Evolutionary conservation across 306 rosid genomes (phyloP).

Genomic region (Glycine soja): DNA sequence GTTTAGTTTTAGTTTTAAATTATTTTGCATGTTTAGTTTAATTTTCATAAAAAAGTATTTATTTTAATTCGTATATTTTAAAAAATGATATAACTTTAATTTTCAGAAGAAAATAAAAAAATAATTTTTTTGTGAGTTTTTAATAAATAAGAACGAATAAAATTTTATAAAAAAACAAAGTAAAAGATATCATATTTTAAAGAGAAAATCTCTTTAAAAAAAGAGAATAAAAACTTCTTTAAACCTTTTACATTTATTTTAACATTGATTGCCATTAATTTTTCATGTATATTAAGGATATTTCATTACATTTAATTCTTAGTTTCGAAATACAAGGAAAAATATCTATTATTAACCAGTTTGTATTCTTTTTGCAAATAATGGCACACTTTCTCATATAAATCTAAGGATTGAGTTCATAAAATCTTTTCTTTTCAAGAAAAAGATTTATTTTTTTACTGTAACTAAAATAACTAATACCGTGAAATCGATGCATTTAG

Average conservation of each 20-base stretch:
- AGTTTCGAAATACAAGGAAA: background rate
- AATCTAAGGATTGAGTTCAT: too few species aligned
- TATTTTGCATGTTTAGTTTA: too few species aligned
- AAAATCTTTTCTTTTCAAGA: too few species aligned
- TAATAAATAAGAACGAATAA: background rate
- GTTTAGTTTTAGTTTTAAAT: too few species aligned
- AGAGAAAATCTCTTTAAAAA: background rate
- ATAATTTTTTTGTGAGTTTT: too few species aligned
- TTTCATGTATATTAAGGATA: background rate
- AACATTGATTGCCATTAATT: background rate
- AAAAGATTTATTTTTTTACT: too few species aligned
- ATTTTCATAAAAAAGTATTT: background rate
- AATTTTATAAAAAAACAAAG: background rate
- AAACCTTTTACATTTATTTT: background rate
- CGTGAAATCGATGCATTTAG: too few species aligned
- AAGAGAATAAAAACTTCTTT: background rate
- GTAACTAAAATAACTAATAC: too few species aligned
- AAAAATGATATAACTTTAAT: too few species aligned
- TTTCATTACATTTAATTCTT: background rate
- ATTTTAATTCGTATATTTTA: background rate
- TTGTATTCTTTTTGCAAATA: background rate
- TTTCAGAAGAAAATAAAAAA: too few species aligned
- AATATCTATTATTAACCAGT: background rate
- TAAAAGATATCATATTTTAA: background rate
- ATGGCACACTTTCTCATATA: too few species aligned